These are phyloP conservation scores for Nakazawaea ishiwadae DNA, from an alignment of 805 yeast genomes.

Conservation along the genomic window DNA sequence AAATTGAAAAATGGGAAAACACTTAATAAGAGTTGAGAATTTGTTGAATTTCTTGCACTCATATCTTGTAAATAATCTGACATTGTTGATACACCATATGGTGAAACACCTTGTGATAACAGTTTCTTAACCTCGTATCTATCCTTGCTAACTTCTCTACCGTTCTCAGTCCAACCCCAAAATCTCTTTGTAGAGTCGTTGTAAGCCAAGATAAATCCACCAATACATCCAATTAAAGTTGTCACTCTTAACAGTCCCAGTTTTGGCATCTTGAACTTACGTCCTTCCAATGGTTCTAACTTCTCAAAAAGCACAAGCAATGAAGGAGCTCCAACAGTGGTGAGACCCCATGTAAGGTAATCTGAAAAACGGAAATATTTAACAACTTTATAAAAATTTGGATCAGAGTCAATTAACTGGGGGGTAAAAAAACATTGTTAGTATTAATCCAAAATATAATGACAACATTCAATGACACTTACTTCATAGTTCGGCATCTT, in stretches of 20 bases:
- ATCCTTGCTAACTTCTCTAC: constrained; percentile 65
- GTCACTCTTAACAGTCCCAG: constrained; percentile 55
- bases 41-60: constrained; percentile 74
- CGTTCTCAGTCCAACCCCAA: constrained; percentile 73
- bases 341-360: constrained; percentile 43
- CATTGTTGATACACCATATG: constrained; percentile 63
- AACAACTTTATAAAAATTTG: constrained; percentile 68
- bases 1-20: constrained; percentile 81
- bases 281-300: constrained; percentile 43
- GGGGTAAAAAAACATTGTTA: constrained; percentile 1
- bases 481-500: constrained; percentile 1
- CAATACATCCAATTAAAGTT: constrained; percentile 56
- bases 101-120: constrained; percentile 59
- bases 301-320: constrained; percentile 39
- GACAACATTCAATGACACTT: neutral
- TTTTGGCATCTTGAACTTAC: constrained; percentile 44
- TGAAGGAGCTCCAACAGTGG: constrained; percentile 47
- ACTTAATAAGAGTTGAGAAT: constrained; percentile 54
- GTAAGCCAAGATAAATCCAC: constrained; percentile 74
- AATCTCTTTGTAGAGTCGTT: constrained; percentile 64
- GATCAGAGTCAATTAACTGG: constrained; percentile 73
- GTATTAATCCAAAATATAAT: neutral
- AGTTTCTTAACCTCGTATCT: constrained; percentile 67
- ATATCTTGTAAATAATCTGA: constrained; percentile 68
- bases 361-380: constrained; percentile 69